These are phyloP conservation scores for Butyriboletus loyo DNA, from an alignment of 768 basidiomycete genomes.

Conservation along the genomic window DNA sequence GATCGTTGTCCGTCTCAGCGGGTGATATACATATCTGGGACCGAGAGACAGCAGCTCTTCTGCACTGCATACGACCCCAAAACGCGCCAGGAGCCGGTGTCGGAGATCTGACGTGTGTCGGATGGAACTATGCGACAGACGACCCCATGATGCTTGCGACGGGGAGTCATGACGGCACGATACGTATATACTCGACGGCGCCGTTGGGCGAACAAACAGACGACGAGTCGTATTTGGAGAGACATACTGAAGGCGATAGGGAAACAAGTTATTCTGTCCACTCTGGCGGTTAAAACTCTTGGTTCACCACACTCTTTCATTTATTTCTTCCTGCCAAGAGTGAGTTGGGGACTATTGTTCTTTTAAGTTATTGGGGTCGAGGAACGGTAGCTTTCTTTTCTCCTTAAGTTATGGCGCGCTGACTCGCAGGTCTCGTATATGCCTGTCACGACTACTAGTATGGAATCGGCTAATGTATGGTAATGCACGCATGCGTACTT, in stretches of 20 bases:
- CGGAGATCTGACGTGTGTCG: constrained; percentile 75
- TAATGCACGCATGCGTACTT: constrained; percentile 15
- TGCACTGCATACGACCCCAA: constrained; percentile 68
- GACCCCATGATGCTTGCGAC: constrained; percentile 58
- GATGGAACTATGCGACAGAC: constrained; percentile 69
- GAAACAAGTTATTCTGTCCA: constrained; percentile 25
- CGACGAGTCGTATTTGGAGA: constrained; percentile 23
- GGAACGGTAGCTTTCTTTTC: background rate
- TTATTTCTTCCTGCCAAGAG: background rate
- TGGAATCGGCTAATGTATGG: constrained; percentile 27
- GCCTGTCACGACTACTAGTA: constrained; percentile 20
- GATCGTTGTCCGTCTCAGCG: constrained; percentile 38
- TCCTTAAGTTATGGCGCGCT: constrained; percentile 23
- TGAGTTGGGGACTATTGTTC: constrained; percentile 2
- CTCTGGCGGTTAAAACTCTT: constrained; percentile 24
- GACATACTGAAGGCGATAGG: constrained; percentile 23
- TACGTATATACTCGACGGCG: constrained; percentile 67
- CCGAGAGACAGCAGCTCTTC: constrained; percentile 67
- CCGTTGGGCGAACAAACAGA: constrained; percentile 23
- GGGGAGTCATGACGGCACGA: constrained; percentile 72
- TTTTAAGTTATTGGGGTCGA: constrained; percentile 16
- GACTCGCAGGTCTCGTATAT: constrained; percentile 11
- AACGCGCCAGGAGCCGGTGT: constrained; percentile 42
- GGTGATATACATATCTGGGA: constrained; percentile 89
- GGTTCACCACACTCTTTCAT: constrained; percentile 1